phyloP scores from a whole-genome alignment of 305 asterid genomes.

The Rubia balearica region DNA sequence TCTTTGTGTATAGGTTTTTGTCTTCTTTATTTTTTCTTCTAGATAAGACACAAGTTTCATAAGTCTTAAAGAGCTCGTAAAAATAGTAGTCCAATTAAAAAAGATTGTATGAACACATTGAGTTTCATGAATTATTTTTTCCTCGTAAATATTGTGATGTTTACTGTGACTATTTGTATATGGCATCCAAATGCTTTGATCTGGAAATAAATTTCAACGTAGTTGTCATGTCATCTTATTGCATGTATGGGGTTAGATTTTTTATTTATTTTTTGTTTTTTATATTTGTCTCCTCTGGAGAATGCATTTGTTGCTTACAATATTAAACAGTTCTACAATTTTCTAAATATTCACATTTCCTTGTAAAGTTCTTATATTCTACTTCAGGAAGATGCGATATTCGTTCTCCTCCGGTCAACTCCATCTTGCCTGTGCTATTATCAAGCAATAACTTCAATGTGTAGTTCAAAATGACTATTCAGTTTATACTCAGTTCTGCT shows the following conservation, averaged over 20 bases:
- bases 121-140: neutral
- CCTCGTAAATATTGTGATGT: neutral
- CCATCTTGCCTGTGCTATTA: neutral
- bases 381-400: neutral
- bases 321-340: neutral
- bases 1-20: neutral
- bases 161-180: neutral
- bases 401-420: neutral
- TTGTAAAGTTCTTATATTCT: neutral
- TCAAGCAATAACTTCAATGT: neutral
- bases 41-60: neutral
- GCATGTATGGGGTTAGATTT: neutral
- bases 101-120: neutral
- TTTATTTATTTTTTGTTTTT: no score
- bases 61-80: neutral
- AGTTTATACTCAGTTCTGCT: neutral
- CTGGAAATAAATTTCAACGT: neutral
- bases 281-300: neutral
- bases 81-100: neutral
- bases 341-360: neutral
- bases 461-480: neutral
- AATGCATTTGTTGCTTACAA: slow-evolving; percentile 10
- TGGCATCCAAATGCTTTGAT: neutral
- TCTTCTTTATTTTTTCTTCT: neutral
- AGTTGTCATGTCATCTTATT: neutral